Percentiles rank a stretch among this genome's conserved stretches.
phyloP scores from a whole-genome alignment of 2,329 filamentous ascomycete genomes.

The Lasiodiplodia hormozganensis region DNA sequence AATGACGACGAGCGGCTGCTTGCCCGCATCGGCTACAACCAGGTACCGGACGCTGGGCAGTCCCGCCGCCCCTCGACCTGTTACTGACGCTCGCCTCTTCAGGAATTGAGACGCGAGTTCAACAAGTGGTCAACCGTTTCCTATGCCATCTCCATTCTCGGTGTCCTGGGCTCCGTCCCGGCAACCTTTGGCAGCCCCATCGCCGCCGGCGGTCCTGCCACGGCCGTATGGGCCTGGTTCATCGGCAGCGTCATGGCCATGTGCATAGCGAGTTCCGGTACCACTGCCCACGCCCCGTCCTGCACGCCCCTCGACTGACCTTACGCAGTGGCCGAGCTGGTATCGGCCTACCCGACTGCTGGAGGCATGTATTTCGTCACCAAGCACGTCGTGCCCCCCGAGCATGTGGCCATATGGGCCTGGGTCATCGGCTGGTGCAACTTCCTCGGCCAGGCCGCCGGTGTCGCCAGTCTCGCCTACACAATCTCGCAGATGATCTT shows the following conservation, averaged over 20 bases:
- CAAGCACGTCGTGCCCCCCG: slow-evolving; percentile 67
- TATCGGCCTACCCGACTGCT: slow-evolving; percentile 71
- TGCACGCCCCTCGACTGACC: slow-evolving; percentile 28
- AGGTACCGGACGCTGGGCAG: slow-evolving; percentile 51
- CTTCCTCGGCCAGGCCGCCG: slow-evolving; percentile 68
- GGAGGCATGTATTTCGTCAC: slow-evolving; percentile 71
- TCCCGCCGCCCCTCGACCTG: slow-evolving; percentile 4
- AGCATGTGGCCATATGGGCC: slow-evolving; percentile 67
- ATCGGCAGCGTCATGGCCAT: slow-evolving; percentile 69
- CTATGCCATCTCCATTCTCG: slow-evolving; percentile 70
- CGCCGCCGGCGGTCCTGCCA: slow-evolving; percentile 65
- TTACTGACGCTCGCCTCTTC: slow-evolving; percentile 32
- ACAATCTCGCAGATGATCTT: slow-evolving; percentile 70
- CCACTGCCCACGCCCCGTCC: neutral
- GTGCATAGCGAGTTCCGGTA: slow-evolving; percentile 67
- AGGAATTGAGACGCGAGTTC: slow-evolving; percentile 69
- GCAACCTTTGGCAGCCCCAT: slow-evolving; percentile 68
- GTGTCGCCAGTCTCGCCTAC: slow-evolving; percentile 68
- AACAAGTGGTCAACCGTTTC: slow-evolving; percentile 72
- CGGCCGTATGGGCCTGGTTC: slow-evolving; percentile 71
- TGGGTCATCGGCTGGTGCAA: slow-evolving; percentile 75
- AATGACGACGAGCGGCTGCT: slow-evolving; percentile 67
- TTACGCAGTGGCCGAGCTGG: slow-evolving; percentile 64
- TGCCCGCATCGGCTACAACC: slow-evolving; percentile 68
- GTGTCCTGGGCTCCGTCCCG: slow-evolving; percentile 69